Percentiles rank a stretch among this genome's conserved stretches.
These are phyloP conservation scores for Boletellus ananas DNA, from an alignment of 768 basidiomycete species.

Conservation along the genomic window DNA sequence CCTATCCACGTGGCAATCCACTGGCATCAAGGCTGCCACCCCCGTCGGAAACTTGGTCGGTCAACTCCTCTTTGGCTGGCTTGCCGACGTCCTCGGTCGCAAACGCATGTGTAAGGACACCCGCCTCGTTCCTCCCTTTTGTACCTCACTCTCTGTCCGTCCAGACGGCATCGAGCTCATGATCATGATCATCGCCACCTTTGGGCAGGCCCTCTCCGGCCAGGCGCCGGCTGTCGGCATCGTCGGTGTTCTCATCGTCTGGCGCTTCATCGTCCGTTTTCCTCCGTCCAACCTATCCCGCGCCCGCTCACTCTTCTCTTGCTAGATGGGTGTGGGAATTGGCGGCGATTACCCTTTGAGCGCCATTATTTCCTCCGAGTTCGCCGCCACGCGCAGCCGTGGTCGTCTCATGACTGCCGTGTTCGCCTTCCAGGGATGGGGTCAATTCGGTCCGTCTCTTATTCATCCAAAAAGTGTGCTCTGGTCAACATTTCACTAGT, in stretches of 20 bases:
- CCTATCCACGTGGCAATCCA: constrained; percentile 56
- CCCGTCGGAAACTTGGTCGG: constrained; percentile 74
- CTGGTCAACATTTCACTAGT: constrained; percentile 31
- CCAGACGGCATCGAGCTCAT: constrained; percentile 56
- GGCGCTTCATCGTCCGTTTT: constrained; percentile 67
- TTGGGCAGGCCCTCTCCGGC: constrained; percentile 76
- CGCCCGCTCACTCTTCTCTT: not conserved
- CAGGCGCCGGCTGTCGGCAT: constrained; percentile 62
- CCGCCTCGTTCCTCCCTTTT: not conserved
- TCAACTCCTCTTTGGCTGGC: constrained; percentile 76
- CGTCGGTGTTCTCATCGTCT: constrained; percentile 73
- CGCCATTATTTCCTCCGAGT: constrained; percentile 87
- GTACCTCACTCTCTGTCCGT: not conserved
- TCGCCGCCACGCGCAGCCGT: constrained; percentile 70
- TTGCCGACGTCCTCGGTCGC: constrained; percentile 73
- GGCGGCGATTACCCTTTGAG: constrained; percentile 87
- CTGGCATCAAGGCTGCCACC: constrained; percentile 75
- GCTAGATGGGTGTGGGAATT: constrained; percentile 73
- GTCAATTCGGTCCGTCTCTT: constrained; percentile 59
- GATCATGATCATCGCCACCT: constrained; percentile 77
- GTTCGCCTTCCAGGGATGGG: constrained; percentile 86
- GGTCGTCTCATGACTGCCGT: constrained; percentile 90
- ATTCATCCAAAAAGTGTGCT: not conserved
- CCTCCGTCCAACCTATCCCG: not conserved
- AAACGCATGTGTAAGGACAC: constrained; percentile 71